phyloP scores from a whole-genome alignment of 139 green algal species.

The Pseudopediastrum boryanum region DNA sequence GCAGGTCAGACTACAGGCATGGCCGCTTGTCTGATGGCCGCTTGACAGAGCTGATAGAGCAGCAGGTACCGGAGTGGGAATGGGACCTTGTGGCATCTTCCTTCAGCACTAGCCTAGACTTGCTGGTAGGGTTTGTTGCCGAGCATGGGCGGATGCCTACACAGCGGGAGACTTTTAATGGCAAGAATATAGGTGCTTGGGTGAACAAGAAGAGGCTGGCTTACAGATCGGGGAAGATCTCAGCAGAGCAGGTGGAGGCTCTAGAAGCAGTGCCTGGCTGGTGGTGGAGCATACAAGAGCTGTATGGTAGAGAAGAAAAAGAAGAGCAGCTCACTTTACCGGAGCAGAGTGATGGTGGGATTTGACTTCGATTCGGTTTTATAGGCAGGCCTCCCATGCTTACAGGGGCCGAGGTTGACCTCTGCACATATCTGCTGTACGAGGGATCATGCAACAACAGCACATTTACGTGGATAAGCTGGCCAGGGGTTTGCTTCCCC shows the following conservation, averaged over 20 bases:
- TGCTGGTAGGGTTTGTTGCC: constrained; percentile 19
- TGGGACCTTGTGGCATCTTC: constrained; percentile 19
- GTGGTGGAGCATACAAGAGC: constrained; percentile 20
- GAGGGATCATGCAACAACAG: too few relatives aligned
- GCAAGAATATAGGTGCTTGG: constrained; percentile 18
- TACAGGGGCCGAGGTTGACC: too few relatives aligned
- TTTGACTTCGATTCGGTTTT: too few relatives aligned
- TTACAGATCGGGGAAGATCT: constrained; percentile 11
- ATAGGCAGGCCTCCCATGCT: too few relatives aligned
- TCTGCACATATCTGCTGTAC: too few relatives aligned
- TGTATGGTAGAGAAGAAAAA: constrained; percentile 8
- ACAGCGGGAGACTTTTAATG: constrained; percentile 5
- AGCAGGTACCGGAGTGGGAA: neutral
- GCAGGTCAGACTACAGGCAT: constrained; percentile 10
- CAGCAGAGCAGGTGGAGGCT: neutral
- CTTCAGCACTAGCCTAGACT: constrained; percentile 9
- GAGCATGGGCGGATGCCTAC: constrained; percentile 5
- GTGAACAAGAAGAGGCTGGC: constrained; percentile 30
- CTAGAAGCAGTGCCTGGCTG: constrained; percentile 23
- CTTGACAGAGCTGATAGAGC: neutral
- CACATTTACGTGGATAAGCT: too few relatives aligned
- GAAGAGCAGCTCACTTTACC: too few relatives aligned
- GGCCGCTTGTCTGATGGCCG: neutral
- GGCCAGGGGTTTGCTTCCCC: too few relatives aligned
- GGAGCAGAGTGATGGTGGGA: too few relatives aligned